Evolutionary conservation across 306 rosid species (phyloP), one percentile per base, ranked within the genome.

Genomic region (Astragalus membranaceus): DNA sequence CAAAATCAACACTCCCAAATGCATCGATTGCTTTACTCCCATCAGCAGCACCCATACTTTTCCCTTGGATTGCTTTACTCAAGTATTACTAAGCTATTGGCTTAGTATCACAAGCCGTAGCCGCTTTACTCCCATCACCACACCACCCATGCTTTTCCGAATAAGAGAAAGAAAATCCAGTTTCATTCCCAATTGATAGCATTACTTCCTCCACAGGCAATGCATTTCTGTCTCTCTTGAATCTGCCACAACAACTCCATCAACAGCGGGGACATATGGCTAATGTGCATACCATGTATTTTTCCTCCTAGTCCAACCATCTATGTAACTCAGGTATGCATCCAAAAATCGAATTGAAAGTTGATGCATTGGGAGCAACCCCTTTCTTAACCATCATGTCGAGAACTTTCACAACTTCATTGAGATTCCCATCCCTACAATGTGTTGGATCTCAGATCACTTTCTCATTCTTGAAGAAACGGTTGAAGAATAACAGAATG

Each of bases 301-400:
- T 9, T 32, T 60, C 30, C 70, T 20, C 20, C 16, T 26, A 17
- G 6, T 8, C 17, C 2, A 75, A 46, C 29, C 30, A 57, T 42
- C 13, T 35, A 39, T 14, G 32, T 42, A 7, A 69, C 50, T 33
- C 30, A 41, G 10, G 32, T 10, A 86, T 75, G 88, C 88, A 78
- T 70, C 95, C 73, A 39, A 87, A 87, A 80, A 88, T 80, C 7
- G 77, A 86, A 80, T 88, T 94, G 64, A 94, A 90, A n/a, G 81
- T 84, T 12, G 88, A 68, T 0, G 85, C 86, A 67, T 91, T 85
- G 0, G 96, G 91, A 29, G 75, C 77, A 73, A 88, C 85, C 70
- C 83, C 97, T 68, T 88, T 90, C 85, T 73, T 85, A 50, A 80
- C 86, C 98, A 88, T 94, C 12, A 73, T 64, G 79, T 88, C 69